Conservation (phyloP, 2,329 filamentous ascomycete species). For the Camillea tinctor region DNA sequence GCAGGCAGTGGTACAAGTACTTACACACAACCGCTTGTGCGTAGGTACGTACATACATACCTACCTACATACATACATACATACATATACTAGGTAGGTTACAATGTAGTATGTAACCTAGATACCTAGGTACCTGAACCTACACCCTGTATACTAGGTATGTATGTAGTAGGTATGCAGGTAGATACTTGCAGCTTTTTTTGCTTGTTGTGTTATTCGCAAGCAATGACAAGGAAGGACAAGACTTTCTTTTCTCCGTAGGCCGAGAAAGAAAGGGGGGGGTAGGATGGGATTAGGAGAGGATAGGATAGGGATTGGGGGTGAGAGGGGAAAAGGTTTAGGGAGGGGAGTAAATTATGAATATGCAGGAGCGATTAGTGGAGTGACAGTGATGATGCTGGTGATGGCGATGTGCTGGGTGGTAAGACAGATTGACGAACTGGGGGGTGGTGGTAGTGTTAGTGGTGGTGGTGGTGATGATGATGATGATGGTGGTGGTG, state of each 20-base stretch:
- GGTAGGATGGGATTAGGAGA: no score
- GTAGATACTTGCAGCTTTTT: not conserved
- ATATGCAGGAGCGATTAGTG: not conserved
- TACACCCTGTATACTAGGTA: not conserved
- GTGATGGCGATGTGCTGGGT: no score
- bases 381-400: not conserved
- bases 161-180: no score
- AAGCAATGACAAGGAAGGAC: no score
- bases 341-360: not conserved
- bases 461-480: no score
- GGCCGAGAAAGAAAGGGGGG: not conserved
- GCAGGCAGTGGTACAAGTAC: conserved; percentile 16
- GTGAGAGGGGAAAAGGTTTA: no score
- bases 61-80: conserved; percentile 1
- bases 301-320: no score
- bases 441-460: not conserved
- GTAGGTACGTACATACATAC: not conserved
- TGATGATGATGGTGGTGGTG: no score
- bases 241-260: not conserved
- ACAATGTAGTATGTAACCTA: no score
- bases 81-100: no score
- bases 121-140: not conserved
- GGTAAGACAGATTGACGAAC: not conserved
- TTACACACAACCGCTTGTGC: conserved; percentile 5
- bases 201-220: not conserved